A percentile compares a stretch with the other conserved stretches of the same genome.
phyloP scores from a whole-genome alignment of 441 rosid species.

The Erysimum cheiri region DNA sequence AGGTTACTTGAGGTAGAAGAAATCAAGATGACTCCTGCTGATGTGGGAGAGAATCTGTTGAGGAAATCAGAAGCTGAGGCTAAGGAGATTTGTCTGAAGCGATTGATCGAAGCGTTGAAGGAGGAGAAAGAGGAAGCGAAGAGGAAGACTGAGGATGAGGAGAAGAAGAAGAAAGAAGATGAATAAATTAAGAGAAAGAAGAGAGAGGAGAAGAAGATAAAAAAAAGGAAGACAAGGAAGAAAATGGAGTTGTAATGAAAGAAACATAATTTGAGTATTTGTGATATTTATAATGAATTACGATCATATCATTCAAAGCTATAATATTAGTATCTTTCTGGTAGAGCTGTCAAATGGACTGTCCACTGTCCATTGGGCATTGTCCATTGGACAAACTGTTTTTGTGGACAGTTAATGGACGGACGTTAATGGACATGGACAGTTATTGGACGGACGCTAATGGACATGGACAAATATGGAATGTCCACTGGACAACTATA shows the following conservation, averaged over 20 bases:
- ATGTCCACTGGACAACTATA: too few species aligned
- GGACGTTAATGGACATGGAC: too few species aligned
- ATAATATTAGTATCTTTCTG: too few species aligned
- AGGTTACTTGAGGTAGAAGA: slow-evolving; percentile 38
- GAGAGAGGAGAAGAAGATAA: too few species aligned
- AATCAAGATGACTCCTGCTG: slow-evolving; percentile 43
- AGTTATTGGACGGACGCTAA: too few species aligned
- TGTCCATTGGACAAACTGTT: too few species aligned
- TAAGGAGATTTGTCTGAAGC: slow-evolving; percentile 8
- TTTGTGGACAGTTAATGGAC: too few species aligned
- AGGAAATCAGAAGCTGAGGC: slow-evolving; percentile 27
- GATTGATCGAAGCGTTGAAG: slow-evolving; percentile 31
- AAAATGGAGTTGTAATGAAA: slow-evolving; percentile 4
- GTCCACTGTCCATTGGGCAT: too few species aligned
- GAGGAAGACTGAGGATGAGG: slow-evolving; percentile 27
- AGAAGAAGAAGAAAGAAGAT: slow-evolving; percentile 27
- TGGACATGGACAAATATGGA: too few species aligned
- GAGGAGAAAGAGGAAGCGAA: slow-evolving; percentile 38
- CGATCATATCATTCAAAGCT: not conserved
- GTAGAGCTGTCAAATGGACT: too few species aligned
- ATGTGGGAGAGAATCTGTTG: slow-evolving; percentile 43
- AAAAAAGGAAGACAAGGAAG: too few species aligned
- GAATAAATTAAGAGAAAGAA: not conserved
- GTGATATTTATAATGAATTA: not conserved
- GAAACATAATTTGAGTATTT: not conserved